phyloP scores from a whole-genome alignment of 768 basidiomycete species.

The Russula griseocarnosa region DNA sequence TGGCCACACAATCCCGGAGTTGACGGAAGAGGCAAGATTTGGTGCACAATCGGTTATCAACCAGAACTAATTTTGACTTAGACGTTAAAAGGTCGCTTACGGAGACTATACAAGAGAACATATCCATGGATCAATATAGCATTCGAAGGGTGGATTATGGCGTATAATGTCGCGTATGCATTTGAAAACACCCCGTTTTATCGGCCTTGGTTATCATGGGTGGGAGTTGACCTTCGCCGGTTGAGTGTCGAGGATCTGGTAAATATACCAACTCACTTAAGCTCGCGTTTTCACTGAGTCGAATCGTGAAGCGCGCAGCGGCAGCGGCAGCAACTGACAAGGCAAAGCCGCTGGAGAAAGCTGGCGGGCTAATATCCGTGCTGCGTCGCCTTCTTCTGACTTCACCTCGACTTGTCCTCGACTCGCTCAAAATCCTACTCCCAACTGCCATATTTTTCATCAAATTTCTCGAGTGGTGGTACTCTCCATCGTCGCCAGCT shows the following conservation, averaged over 20 bases:
- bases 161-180: slow-evolving; percentile 84
- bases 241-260: slow-evolving; percentile 77
- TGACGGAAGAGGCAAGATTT: slow-evolving; percentile 50
- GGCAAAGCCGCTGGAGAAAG: slow-evolving; percentile 29
- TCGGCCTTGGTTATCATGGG: slow-evolving; percentile 87
- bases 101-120: slow-evolving; percentile 59
- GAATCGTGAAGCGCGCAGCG: slow-evolving; percentile 26
- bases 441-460: slow-evolving; percentile 92
- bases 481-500: slow-evolving; percentile 87
- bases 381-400: slow-evolving; percentile 46
- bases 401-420: slow-evolving; percentile 63
- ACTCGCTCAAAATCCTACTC: slow-evolving; percentile 73
- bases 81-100: slow-evolving; percentile 52
- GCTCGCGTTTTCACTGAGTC: slow-evolving; percentile 18
- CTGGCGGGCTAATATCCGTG: slow-evolving; percentile 40
- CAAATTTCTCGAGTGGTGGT: slow-evolving; percentile 99
- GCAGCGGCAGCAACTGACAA: slow-evolving; percentile 27
- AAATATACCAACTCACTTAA: slow-evolving; percentile 32
- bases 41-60: slow-evolving; percentile 18
- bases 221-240: slow-evolving; percentile 78
- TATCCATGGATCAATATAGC: slow-evolving; percentile 81
- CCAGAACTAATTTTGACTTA: slow-evolving; percentile 30
- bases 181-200: slow-evolving; percentile 85
- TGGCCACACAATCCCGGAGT: slow-evolving; percentile 42
- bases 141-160: slow-evolving; percentile 79